phyloP scores from a whole-genome alignment of 257 asterid genomes.

The Lavandula angustifolia region DNA sequence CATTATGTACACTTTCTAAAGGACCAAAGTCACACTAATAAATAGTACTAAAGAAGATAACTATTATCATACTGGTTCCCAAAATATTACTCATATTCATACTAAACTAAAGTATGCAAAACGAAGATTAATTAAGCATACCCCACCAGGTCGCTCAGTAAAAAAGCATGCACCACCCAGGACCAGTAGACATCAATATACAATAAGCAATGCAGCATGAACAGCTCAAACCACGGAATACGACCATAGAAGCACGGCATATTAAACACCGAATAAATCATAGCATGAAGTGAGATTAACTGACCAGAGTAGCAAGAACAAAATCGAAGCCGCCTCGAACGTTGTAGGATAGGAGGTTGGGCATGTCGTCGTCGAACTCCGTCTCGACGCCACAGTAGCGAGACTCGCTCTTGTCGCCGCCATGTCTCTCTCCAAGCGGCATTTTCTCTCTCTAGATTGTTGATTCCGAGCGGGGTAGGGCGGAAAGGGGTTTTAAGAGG shows the following conservation, averaged over 20 bases:
- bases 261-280: slow-evolving; percentile 10
- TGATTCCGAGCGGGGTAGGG: neutral
- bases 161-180: no score
- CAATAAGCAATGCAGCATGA: slow-evolving; percentile 25
- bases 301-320: slow-evolving; percentile 71
- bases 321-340: slow-evolving; percentile 82
- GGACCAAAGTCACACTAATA: no score
- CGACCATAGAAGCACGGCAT: no score
- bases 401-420: slow-evolving; percentile 78
- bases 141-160: no score
- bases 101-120: no score
- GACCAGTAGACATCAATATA: neutral
- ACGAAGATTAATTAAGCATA: no score
- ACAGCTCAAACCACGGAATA: slow-evolving; percentile 4
- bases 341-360: slow-evolving; percentile 66
- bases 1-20: no score
- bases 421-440: slow-evolving; percentile 90
- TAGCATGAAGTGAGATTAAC: slow-evolving; percentile 27
- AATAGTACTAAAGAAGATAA: no score
- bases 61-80: no score
- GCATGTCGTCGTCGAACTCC: slow-evolving; percentile 79
- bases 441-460: slow-evolving; percentile 40
- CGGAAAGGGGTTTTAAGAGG: slow-evolving; percentile 41
- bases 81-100: no score
- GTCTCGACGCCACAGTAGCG: slow-evolving; percentile 97